phyloP scores from a whole-genome alignment of 345 rosid species.

The Salix udensis region DNA sequence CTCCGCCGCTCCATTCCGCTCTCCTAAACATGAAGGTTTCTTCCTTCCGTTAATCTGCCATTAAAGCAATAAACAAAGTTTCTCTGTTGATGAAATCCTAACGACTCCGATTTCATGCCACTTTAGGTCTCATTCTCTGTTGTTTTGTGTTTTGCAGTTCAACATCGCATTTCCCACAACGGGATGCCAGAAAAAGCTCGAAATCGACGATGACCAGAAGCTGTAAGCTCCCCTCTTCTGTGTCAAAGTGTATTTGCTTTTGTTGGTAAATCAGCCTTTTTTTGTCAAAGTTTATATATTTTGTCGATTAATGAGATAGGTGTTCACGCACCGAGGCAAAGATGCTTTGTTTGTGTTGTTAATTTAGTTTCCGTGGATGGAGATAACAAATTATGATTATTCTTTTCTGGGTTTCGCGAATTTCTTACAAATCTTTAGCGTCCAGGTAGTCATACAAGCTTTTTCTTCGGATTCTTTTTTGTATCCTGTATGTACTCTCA shows the following conservation, averaged over 20 bases:
- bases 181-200: conserved; percentile 31
- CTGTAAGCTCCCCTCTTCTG: conserved; percentile 10
- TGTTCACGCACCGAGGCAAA: neutral
- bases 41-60: no score
- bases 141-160: conserved; percentile 4
- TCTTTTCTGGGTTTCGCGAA: neutral
- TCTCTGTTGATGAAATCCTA: neutral
- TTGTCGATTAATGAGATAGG: neutral
- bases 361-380: neutral
- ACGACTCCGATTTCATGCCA: neutral
- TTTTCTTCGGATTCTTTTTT: neutral
- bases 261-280: neutral
- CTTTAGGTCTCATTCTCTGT: neutral
- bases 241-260: neutral
- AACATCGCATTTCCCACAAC: conserved; percentile 23
- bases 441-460: no score
- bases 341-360: neutral
- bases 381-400: no score
- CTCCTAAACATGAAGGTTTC: conserved; percentile 5
- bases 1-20: neutral
- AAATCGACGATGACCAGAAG: conserved; percentile 27
- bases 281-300: neutral
- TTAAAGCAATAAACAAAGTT: neutral
- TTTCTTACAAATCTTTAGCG: neutral
- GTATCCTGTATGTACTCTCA: neutral